A percentile compares a stretch with the other conserved stretches of the same genome.
phyloP scores from a whole-genome alignment of 176 grass and related monocot species.

The Thalia dealbata region DNA sequence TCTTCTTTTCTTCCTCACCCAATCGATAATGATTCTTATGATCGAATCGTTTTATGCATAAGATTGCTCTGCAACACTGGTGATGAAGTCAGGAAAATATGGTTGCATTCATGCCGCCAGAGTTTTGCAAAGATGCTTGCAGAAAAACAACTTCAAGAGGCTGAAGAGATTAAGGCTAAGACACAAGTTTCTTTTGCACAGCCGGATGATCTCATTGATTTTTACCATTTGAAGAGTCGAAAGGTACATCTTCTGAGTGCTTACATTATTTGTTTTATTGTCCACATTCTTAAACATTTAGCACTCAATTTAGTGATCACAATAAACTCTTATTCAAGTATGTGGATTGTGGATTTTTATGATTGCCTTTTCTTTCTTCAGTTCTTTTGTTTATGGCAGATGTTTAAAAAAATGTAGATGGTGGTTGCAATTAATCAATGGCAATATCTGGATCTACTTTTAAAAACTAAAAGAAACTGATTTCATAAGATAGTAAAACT shows the following conservation, averaged over 20 bases:
- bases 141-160: conserved; percentile 10
- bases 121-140: conserved; percentile 17
- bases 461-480: background rate
- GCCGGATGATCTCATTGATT: conserved; percentile 15
- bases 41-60: conserved; percentile 8
- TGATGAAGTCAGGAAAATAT: conserved; percentile 10
- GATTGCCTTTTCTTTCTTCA: no score
- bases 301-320: no score
- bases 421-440: background rate
- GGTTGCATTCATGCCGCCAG: conserved; percentile 13
- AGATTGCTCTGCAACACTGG: conserved; percentile 15
- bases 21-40: conserved; percentile 16
- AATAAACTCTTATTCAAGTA: no score
- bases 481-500: no score
- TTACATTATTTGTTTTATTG: background rate
- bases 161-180: conserved; percentile 12
- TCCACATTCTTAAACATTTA: background rate
- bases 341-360: background rate
- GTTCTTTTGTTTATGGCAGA: no score
- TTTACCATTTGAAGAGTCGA: conserved; percentile 10
- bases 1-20: conserved; percentile 10
- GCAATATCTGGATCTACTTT: background rate
- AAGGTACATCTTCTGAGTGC: background rate
- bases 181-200: conserved; percentile 6
- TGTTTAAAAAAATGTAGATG: no score